Evolutionary conservation across 73 alveolate species (phyloP).

Genomic region (Paramecium octaurelia): DNA sequence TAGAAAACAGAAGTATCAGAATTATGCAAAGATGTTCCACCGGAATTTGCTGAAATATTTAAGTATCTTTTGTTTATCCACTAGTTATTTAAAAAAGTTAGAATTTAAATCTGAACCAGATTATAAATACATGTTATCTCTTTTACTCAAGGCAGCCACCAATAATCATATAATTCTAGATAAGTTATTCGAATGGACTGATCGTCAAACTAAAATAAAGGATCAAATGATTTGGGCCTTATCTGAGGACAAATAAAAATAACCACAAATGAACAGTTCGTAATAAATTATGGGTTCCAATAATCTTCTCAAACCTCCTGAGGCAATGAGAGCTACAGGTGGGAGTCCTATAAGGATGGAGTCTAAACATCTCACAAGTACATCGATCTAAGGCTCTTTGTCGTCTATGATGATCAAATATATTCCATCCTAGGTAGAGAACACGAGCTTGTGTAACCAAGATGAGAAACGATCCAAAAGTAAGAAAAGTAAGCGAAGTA

Average conservation of each 20-base stretch:
- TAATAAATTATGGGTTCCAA: neutral
- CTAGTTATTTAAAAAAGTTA: constrained; percentile 6
- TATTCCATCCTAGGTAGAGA: constrained; percentile 28
- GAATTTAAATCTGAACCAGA: constrained; percentile 58
- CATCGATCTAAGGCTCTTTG: constrained; percentile 15
- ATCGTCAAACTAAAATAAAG: neutral
- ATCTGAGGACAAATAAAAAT: neutral
- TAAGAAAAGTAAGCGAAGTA: neutral
- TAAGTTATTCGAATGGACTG: constrained; percentile 28
- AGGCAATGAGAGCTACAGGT: constrained; percentile 7
- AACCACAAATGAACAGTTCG: neutral
- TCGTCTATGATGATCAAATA: constrained; percentile 44
- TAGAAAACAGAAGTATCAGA: neutral
- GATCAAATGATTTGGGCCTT: constrained; percentile 36
- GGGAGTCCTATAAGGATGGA: neutral
- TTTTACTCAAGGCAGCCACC: neutral
- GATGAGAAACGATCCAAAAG: neutral
- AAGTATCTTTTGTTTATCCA: neutral
- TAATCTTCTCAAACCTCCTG: constrained; percentile 29
- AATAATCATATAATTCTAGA: constrained; percentile 26
- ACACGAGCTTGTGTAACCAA: neutral
- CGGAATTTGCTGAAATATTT: constrained; percentile 23
- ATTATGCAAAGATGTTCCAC: constrained; percentile 41
- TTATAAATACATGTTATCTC: constrained; percentile 26
- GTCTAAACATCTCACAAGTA: constrained; percentile 10